Evolutionary conservation across 139 green algal genomes (phyloP), one percentile per base, ranked within the genome.

Genomic region (Picochlorum sp.): DNA sequence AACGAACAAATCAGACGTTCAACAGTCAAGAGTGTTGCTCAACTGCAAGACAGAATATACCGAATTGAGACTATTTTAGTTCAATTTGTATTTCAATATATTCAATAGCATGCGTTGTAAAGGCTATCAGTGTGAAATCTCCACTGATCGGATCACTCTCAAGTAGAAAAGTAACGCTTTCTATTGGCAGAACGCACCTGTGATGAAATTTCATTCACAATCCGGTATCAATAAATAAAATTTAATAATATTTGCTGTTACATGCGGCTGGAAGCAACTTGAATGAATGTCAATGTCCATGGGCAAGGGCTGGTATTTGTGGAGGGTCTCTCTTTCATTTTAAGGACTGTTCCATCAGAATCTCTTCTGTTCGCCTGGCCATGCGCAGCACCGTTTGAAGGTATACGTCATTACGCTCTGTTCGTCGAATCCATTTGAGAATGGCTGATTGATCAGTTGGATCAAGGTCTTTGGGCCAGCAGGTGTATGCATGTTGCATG

Each of bases 361-460:
- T 63, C 18, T 84, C 81, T 73, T 97, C 89, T 37, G 91, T 76
- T 3, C 74, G 20, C 0, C 37, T 47, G 0, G 83, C 86, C 38
- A 95, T 79, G 20, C 63, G 54, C n/a, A 75, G 70, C 4, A 95
- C 82, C 1, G 83, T 86, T 45, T 72, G 73, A 51, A 97, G 89
- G 81, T 96, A 97, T 41, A 95, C 88, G 75, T 97, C 91, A 61
- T 97, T 90, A 71, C 95, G 95, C 75, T 97, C 91, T n/a, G 95
- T 78, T 68, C 76, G 78, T 52, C 78, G 77, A 3, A 67, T 61
- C 63, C 72, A 93, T 24, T 92, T 75, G 45, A 91, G 88, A 14
- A 85, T 83, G 62, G 96, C 86, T 74, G 95, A 88, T 10, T 82
- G 79, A 64, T 97, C 91, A 18, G 76, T 85, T 61, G 74, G 84